Evolutionary conservation across 148 eudicot species (phyloP), one percentile per base, ranked within the genome.

Genomic region (Fallopia convolvulus): DNA sequence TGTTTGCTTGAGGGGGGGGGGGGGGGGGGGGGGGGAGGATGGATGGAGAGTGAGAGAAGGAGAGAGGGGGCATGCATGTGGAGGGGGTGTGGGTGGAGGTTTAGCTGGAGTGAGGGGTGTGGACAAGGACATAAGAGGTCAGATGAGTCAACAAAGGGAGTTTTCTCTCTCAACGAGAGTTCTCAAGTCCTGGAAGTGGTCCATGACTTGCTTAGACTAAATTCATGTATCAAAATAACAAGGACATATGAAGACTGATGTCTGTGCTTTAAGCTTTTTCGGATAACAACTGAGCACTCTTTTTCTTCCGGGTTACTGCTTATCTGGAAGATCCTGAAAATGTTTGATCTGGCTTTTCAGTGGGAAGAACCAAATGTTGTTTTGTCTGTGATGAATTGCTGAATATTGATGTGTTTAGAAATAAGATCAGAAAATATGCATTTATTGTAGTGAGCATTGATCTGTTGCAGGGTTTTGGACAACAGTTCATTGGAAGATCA

Each of bases 401-500:
- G 70, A 44, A 8, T 21, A 52, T 76, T 76, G 17, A 18, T 68
- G 46, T 68, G 72, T 14, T 61, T 10, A 39, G n/a, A 36, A 36
- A 21, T 10, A 39, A 68, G 21, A 39, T 12, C 7, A 36, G 46
- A 0, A 58, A 6, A 68, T 36, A 17, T 33, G 46, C 17, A 36
- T 68, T 33, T 68, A 6, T 14, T 68, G 20, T n/a, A 36, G 0
- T 36, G 20, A 39, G 42, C 70, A 68, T 68, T 36, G 21, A 5
- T 83, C 33, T 56, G 18, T 39, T 83, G 71, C 83, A 96, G 98
- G 90, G 86, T 77, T 85, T 97, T 83, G 97, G 97, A 33, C 81
- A 89, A 78, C 97, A 88, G 82, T 84, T 79, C 72, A 82, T 82
- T 50, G 97, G 91, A 84, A 86, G 98, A 85, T 85, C 97, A 71